Evolutionary conservation across 768 basidiomycete genomes (phyloP).

Genomic region (Steccherinum ochraceum): DNA sequence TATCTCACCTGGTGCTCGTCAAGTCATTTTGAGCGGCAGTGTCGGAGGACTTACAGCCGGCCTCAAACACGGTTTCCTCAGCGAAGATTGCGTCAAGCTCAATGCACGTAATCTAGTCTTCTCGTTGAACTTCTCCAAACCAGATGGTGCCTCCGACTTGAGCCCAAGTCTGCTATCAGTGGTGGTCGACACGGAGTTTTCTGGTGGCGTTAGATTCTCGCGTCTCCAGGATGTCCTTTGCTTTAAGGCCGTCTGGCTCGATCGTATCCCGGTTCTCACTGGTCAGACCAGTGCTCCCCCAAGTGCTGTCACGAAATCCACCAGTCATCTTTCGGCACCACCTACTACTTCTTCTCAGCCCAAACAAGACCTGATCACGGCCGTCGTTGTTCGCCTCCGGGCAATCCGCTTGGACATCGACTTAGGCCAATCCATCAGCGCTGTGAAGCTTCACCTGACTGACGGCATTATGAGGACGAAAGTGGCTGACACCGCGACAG

Average conservation of each 20-base stretch:
- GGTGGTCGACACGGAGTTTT: constrained; percentile 79
- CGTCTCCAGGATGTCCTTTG: constrained; percentile 88
- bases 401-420: constrained; percentile 71
- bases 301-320: constrained; percentile 14
- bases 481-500: constrained; percentile 53
- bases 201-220: constrained; percentile 74
- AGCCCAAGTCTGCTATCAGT: constrained; percentile 57
- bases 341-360: constrained; percentile 11
- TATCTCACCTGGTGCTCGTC: constrained; percentile 67
- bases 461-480: constrained; percentile 61
- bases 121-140: constrained; percentile 62
- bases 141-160: constrained; percentile 29
- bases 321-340: constrained; percentile 7
- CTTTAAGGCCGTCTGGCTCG: constrained; percentile 94
- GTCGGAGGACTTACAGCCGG: constrained; percentile 78
- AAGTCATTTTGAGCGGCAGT: constrained; percentile 67
- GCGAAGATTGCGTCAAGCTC: constrained; percentile 75
- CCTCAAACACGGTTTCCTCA: constrained; percentile 80
- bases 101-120: constrained; percentile 80
- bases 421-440: constrained; percentile 81
- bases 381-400: constrained; percentile 65
- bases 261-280: constrained; percentile 74
- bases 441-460: constrained; percentile 56
- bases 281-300: constrained; percentile 27
- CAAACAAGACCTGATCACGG: constrained; percentile 48